Percentiles rank a stretch among this genome's conserved stretches.
Conservation (phyloP, 495 filamentous ascomycete genomes). For the Aspergillus wentii region DNA sequence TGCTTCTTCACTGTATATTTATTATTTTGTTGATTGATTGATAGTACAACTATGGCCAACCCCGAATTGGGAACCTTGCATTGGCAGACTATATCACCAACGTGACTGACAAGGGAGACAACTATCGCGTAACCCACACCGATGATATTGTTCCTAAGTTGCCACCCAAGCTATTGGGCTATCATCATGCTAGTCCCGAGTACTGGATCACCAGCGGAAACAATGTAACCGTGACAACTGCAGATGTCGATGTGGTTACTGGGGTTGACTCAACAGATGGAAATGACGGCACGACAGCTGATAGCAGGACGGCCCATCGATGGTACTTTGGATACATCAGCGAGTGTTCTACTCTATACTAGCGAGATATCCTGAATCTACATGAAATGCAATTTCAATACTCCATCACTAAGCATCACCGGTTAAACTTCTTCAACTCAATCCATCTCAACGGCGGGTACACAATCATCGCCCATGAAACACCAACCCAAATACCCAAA, state of each 20-base stretch:
- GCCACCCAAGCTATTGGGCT: conserved; percentile 50
- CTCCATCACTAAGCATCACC: too few relatives aligned
- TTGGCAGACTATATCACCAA: conserved; percentile 48
- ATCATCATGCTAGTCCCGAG: conserved; percentile 58
- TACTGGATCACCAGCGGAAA: conserved; percentile 47
- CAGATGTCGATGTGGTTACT: conserved; percentile 21
- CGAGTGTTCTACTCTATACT: too few relatives aligned
- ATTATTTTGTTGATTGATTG: conserved; percentile 5
- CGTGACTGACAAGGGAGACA: conserved; percentile 29
- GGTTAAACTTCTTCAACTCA: conserved; percentile 42
- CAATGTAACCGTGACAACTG: conserved; percentile 21
- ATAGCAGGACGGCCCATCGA: conserved; percentile 25
- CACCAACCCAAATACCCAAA: conserved; percentile 47
- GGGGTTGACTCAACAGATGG: conserved; percentile 21
- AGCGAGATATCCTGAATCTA: too few relatives aligned
- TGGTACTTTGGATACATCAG: conserved; percentile 37
- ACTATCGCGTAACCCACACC: conserved; percentile 61
- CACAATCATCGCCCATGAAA: conserved; percentile 37
- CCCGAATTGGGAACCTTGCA: conserved; percentile 53
- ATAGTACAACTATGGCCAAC: conserved; percentile 60
- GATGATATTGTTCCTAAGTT: conserved; percentile 59
- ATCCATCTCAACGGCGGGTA: conserved; percentile 43
- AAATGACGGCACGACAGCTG: conserved; percentile 21
- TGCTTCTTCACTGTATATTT: conserved; percentile 6
- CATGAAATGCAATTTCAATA: too few relatives aligned